A percentile compares a stretch with the other conserved stretches of the same genome.
These are phyloP conservation scores for Rhodotorula sp. DNA, from an alignment of 1,284 basidiomycete genomes.

Conservation along the genomic window DNA sequence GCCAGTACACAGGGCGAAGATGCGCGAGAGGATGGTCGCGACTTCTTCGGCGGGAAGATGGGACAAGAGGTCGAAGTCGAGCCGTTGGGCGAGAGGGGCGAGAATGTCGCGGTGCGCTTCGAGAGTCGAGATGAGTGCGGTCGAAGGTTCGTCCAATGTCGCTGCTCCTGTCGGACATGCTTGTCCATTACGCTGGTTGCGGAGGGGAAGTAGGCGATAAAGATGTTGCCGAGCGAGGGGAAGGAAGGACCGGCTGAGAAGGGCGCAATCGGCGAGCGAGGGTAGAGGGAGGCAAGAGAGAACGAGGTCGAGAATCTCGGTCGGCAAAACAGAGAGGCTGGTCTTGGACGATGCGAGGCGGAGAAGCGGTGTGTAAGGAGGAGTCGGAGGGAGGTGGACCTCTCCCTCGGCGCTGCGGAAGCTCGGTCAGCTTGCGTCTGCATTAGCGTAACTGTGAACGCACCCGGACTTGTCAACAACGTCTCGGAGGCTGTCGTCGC, in stretches of 20 bases:
- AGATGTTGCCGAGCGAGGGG: constrained; percentile 6
- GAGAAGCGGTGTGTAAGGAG: background rate
- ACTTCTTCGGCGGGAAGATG: constrained; percentile 2
- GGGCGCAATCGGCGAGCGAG: constrained; percentile 12
- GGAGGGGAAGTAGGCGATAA: constrained; percentile 13
- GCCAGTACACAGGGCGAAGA: background rate
- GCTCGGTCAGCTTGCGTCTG: background rate
- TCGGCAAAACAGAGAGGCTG: constrained; percentile 5
- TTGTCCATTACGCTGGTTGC: constrained; percentile 3
- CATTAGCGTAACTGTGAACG: too few species aligned
- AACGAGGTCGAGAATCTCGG: constrained; percentile 11
- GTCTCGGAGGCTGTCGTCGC: too few species aligned
- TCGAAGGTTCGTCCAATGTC: background rate
- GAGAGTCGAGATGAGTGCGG: background rate
- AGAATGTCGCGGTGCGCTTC: background rate
- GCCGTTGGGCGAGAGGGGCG: background rate
- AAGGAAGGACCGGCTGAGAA: background rate
- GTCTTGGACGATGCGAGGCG: too few species aligned
- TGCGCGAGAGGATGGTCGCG: background rate
- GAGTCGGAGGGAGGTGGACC: background rate
- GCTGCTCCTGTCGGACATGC: background rate
- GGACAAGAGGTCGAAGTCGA: constrained; percentile 23
- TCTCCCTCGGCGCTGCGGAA: background rate
- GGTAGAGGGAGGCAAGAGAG: background rate
- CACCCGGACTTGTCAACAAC: too few species aligned